A percentile compares a stretch with the other conserved stretches of the same genome.
phyloP scores from a whole-genome alignment of 2,329 filamentous ascomycete species.

The Fusarium sarcochroum region DNA sequence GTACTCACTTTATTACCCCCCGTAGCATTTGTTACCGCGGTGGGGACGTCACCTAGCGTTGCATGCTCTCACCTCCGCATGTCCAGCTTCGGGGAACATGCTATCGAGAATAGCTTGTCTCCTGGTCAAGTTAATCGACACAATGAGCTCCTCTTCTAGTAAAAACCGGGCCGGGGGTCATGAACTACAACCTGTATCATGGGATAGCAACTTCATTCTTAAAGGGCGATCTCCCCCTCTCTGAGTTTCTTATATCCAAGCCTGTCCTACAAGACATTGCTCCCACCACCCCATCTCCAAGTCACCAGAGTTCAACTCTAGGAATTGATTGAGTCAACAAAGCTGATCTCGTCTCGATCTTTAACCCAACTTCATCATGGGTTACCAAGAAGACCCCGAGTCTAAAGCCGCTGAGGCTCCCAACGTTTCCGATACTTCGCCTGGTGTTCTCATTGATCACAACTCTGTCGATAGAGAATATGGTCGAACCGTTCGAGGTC shows the following conservation, averaged over 20 bases:
- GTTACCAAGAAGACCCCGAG: constrained; percentile 45
- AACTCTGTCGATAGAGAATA: constrained; percentile 48
- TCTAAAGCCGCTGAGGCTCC: constrained; percentile 45
- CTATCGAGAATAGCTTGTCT: constrained; percentile 15
- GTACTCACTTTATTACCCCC: constrained; percentile 44
- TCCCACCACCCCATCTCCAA: constrained; percentile 22
- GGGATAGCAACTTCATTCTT: constrained; percentile 35
- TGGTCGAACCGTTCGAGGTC: constrained; percentile 53
- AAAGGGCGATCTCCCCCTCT: constrained; percentile 32
- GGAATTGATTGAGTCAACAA: constrained; percentile 7
- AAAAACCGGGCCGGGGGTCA: constrained; percentile 43
- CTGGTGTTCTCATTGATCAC: constrained; percentile 46
- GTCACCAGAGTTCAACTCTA: constrained; percentile 3
- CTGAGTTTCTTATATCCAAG: constrained; percentile 32
- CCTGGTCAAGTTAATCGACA: constrained; percentile 30
- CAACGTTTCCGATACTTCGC: constrained; percentile 46
- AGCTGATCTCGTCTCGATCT: constrained; percentile 4
- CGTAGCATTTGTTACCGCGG: constrained; percentile 32
- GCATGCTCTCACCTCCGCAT: constrained; percentile 18
- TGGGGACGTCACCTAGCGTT: constrained; percentile 33
- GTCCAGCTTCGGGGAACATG: constrained; percentile 23
- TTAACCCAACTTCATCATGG: constrained; percentile 39
- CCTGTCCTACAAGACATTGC: constrained; percentile 38
- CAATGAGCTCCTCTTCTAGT: constrained; percentile 32
- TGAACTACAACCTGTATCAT: constrained; percentile 25